Conservation (phyloP, 495 filamentous ascomycete genomes). For the Jackrogersella minutella region DNA sequence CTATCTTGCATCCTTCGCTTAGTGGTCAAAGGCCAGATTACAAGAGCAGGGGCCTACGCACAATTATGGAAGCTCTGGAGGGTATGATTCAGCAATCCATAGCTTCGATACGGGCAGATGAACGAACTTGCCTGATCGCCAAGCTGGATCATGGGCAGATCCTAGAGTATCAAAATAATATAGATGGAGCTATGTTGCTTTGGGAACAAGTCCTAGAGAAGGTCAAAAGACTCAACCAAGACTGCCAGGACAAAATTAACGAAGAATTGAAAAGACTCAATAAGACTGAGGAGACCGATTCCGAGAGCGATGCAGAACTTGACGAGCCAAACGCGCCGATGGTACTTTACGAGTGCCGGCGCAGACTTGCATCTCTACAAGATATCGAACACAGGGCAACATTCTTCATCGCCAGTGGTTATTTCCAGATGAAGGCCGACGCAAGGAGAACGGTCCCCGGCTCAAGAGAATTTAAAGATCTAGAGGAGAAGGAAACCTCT, state of each 20-base stretch:
- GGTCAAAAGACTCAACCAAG: constrained; percentile 64
- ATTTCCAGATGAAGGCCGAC: constrained; percentile 81
- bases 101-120: constrained; percentile 65
- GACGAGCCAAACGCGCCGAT: constrained; percentile 34
- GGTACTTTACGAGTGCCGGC: constrained; percentile 61
- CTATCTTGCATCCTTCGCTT: constrained; percentile 84
- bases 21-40: constrained; percentile 50
- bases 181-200: constrained; percentile 66
- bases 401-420: constrained; percentile 85
- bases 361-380: constrained; percentile 72
- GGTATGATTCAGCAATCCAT: constrained; percentile 89
- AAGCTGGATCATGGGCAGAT: constrained; percentile 77
- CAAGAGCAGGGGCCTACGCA: constrained; percentile 71
- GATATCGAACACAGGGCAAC: constrained; percentile 82
- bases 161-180: constrained; percentile 65
- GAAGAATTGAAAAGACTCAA: constrained; percentile 58
- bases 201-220: constrained; percentile 70
- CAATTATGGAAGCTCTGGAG: constrained; percentile 82
- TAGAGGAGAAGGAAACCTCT: constrained; percentile 74
- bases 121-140: constrained; percentile 67
- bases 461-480: constrained; percentile 67
- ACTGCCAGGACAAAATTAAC: constrained; percentile 69
- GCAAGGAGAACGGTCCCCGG: constrained; percentile 65
- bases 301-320: constrained; percentile 45
- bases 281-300: constrained; percentile 47